Base-by-base conservation (phyloP, 2,329 filamentous ascomycete genomes). In the Epichloe baconii region DNA sequence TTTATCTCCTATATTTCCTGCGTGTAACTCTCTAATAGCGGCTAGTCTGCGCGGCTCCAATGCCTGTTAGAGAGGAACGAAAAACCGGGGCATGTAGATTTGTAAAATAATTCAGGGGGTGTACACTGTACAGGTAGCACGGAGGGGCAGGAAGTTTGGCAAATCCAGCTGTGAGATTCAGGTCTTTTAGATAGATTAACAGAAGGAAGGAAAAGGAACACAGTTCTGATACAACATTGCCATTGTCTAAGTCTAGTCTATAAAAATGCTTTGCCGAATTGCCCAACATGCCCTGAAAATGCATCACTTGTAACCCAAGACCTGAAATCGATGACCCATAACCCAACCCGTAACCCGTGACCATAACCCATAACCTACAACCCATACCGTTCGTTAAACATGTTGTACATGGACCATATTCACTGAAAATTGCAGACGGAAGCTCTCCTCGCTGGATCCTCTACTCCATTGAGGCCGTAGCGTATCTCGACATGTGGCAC, bases 201-300 rank as follows among this genome's bases (percentile, higher is more conserved):
- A 8, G 12, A 14, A 38, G 7, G 5, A 37, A 37, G 19, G 26
- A 23, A 44, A 37, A 35, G 8, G 19, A 26, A 23, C 19, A 10
- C n/a, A 35, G 14, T 41, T 36, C 5, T n/a, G 31, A 31, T 31
- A 4, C 31, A 47, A 49, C 48, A 53, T 50, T 53, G 48, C 52
- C 51, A 43, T 50, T 40, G 40, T 46, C 38, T 37, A 41, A 42
- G 23, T 50, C 43, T 51, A 47, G 36, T 48, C 37, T 50, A 35
- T 44, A 31, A 38, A 23, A 42, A 19, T 40, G 41, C 31, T 49
- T 23, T 26, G 34, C 38, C 15, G 11, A 37, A 44, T 36, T 49
- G 26, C 41, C 14, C 41, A 5, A 42, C 6, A 12, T 21, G 4
- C 17, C n/a, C 7, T 42, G 3, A 15, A 19, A 42, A 42, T 42